Evolutionary conservation across 202 grass and related monocot species (phyloP).

Genomic region (Schoenoplectus triqueter): DNA sequence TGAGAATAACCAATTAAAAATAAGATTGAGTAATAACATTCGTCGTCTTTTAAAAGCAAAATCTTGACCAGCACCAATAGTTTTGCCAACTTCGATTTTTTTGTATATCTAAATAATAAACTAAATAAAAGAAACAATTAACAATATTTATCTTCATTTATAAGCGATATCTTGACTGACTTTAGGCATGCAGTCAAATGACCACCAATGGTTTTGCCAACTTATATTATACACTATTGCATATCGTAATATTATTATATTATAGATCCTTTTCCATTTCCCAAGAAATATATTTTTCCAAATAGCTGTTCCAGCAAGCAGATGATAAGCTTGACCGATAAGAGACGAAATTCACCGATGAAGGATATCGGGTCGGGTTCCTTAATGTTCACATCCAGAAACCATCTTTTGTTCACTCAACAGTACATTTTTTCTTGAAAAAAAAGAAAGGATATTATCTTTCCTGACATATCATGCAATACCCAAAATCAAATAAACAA

Average conservation of each 20-base stretch:
- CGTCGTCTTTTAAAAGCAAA: slow-evolving; percentile 14
- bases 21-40: too few relatives aligned
- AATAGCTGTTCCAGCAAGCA: slow-evolving; percentile 31
- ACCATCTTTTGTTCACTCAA: not conserved
- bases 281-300: not conserved
- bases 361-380: not conserved
- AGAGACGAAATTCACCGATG: not conserved
- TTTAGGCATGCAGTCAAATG: not conserved
- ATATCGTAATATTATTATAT: not conserved
- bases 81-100: too few relatives aligned
- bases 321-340: not conserved
- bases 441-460: too few relatives aligned
- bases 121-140: too few relatives aligned
- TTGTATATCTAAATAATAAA: too few relatives aligned
- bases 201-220: not conserved
- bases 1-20: too few relatives aligned
- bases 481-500: too few relatives aligned
- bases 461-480: too few relatives aligned
- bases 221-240: not conserved
- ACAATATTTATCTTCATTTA: too few relatives aligned
- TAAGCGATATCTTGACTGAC: too few relatives aligned
- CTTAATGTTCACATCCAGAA: slow-evolving; percentile 3
- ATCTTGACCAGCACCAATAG: not conserved
- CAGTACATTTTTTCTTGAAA: not conserved
- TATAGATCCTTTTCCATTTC: not conserved